phyloP scores from a whole-genome alignment of 192 early-diverging fungal genomes.

The Rhizoclosmatium sp. region DNA sequence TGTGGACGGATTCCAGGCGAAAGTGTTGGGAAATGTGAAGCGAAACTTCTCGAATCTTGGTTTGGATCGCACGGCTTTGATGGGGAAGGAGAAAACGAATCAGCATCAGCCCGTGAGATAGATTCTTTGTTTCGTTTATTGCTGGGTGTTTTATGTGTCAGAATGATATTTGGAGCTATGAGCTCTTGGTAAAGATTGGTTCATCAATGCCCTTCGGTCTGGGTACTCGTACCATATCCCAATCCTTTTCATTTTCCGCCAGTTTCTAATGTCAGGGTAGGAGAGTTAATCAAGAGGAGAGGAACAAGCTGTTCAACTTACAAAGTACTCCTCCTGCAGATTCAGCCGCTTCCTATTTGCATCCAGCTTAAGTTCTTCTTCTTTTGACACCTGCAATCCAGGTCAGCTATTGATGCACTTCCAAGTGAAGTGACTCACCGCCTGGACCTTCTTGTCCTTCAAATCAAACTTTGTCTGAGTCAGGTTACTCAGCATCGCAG shows the following conservation, averaged over 20 bases:
- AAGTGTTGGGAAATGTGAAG: not conserved
- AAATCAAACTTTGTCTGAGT: constrained; percentile 82
- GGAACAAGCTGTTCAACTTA: constrained; percentile 13
- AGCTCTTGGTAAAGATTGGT: constrained; percentile 4
- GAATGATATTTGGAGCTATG: not conserved
- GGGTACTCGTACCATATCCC: constrained; percentile 51
- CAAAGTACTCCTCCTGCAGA: constrained; percentile 53
- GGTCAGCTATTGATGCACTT: not conserved
- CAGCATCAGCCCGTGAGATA: not conserved
- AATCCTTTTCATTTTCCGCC: constrained; percentile 43
- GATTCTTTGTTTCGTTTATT: not conserved
- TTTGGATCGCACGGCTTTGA: not conserved
- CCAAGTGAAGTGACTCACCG: constrained; percentile 41
- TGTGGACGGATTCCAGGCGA: not conserved
- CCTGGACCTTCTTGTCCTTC: constrained; percentile 64
- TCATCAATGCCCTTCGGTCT: constrained; percentile 37
- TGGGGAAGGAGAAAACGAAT: too few species aligned
- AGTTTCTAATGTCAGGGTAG: constrained; percentile 40
- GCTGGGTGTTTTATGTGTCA: not conserved
- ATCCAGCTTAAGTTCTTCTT: constrained; percentile 45
- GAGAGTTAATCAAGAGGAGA: not conserved
- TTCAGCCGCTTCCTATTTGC: constrained; percentile 35
- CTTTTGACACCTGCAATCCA: constrained; percentile 36
- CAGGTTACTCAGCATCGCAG: constrained; percentile 73
- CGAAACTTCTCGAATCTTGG: constrained; percentile 2